Evolutionary conservation across 139 green algal genomes (phyloP).

Genomic region (Chlorella sp.): DNA sequence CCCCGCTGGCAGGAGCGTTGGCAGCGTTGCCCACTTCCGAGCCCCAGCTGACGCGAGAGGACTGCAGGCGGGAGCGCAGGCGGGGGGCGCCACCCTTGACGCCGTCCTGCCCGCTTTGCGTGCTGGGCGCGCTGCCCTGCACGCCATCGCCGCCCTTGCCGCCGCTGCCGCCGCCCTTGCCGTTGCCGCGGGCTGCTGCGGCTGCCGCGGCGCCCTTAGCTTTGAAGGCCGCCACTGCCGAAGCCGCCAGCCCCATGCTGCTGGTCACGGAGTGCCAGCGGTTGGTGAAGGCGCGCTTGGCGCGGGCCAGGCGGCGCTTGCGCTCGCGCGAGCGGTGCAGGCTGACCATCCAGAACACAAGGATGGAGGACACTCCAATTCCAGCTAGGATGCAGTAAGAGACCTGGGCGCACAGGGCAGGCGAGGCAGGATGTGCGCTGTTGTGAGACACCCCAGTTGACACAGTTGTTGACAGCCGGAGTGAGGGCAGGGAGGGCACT

Average conservation of each 20-base stretch:
- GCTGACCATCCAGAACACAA: slow-evolving; percentile 22
- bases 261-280: slow-evolving; percentile 1
- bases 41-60: neutral
- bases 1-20: neutral
- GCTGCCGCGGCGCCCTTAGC: neutral
- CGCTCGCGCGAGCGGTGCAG: slow-evolving; percentile 22
- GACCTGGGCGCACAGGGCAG: neutral
- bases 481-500: neutral
- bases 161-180: too few species aligned
- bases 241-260: slow-evolving; percentile 5
- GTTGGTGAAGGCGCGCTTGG: slow-evolving; percentile 1
- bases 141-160: neutral
- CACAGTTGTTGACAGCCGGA: neutral
- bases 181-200: too few species aligned
- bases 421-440: neutral
- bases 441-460: too few species aligned
- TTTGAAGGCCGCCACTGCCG: neutral
- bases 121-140: neutral
- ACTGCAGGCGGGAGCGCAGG: too few species aligned
- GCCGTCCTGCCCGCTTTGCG: neutral
- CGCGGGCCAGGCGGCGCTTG: neutral
- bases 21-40: neutral
- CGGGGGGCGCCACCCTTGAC: neutral
- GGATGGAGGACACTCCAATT: slow-evolving; percentile 32
- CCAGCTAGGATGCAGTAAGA: slow-evolving; percentile 42